A percentile compares a stretch with the other conserved stretches of the same genome.
Conservation (phyloP, 139 green algal genomes). For the Chlorella sp. region DNA sequence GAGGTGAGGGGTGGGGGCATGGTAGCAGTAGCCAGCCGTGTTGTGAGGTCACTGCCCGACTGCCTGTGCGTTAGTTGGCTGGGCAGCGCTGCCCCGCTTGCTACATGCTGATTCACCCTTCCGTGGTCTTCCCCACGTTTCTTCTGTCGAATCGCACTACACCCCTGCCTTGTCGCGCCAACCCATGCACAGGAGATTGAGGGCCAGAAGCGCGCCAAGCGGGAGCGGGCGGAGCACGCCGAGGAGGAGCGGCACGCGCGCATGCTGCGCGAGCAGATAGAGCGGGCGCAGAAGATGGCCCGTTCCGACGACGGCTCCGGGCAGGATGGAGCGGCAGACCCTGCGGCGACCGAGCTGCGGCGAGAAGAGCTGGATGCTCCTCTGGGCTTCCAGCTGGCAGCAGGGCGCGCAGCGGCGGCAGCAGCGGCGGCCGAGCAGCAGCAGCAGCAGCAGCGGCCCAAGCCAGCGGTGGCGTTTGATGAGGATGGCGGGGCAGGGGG, state of each 20-base stretch:
- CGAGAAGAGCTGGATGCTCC: conserved; percentile 55
- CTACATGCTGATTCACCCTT: too few species aligned
- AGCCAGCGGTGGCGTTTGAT: conserved; percentile 36
- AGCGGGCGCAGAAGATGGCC: conserved; percentile 58
- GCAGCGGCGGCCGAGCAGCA: background rate
- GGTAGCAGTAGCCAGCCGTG: too few species aligned
- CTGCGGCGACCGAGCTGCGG: conserved; percentile 54
- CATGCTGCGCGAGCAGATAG: conserved; percentile 63
- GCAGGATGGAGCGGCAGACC: background rate
- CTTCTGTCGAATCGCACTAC: too few species aligned
- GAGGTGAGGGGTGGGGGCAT: too few species aligned
- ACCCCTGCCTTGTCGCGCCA: too few species aligned
- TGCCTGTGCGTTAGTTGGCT: too few species aligned
- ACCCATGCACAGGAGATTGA: conserved; percentile 60
- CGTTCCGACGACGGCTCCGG: conserved; percentile 25
- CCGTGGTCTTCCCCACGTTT: too few species aligned
- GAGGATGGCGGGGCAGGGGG: conserved; percentile 2
- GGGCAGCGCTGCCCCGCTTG: too few species aligned
- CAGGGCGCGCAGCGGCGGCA: background rate
- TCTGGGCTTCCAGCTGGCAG: conserved; percentile 62
- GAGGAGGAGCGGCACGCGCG: conserved; percentile 56
- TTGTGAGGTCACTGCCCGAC: too few species aligned
- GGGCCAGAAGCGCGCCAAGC: conserved; percentile 61
- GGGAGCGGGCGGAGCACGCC: conserved; percentile 55
- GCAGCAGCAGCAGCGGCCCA: conserved; percentile 8